Percentiles rank a stretch among this genome's conserved stretches.
phyloP scores from a whole-genome alignment of 73 alveolate species.

The Paramecium octaurelia region DNA sequence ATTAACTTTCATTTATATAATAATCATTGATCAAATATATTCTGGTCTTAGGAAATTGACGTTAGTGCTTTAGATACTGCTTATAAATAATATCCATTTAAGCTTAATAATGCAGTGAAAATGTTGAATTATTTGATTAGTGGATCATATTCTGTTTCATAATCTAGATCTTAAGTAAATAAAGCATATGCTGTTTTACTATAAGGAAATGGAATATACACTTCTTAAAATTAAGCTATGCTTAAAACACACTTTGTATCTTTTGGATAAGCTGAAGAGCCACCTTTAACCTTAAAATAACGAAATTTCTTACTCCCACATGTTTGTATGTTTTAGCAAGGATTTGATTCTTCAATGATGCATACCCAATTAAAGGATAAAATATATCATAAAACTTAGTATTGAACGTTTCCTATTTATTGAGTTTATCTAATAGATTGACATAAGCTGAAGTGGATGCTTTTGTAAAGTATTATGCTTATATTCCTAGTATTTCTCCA shows the following conservation, averaged over 20 bases:
- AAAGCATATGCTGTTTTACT: not conserved
- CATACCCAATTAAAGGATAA: conserved; percentile 16
- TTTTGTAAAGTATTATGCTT: not conserved
- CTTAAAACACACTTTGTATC: conserved; percentile 15
- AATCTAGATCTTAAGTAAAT: not conserved
- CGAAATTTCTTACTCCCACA: not conserved
- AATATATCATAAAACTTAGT: not conserved
- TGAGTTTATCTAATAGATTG: not conserved
- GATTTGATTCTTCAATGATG: not conserved
- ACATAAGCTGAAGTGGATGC: not conserved
- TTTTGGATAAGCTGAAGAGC: not conserved
- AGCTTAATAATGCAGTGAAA: not conserved
- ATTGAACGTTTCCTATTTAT: not conserved
- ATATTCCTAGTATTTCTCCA: not conserved
- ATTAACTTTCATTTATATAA: not conserved
- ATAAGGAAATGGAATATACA: not conserved
- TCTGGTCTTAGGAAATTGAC: not conserved
- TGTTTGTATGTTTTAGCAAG: not conserved
- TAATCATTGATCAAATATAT: not conserved
- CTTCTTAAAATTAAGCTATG: not conserved
- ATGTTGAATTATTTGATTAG: not conserved
- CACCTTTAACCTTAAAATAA: conserved; percentile 20
- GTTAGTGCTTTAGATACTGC: not conserved
- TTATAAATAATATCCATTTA: not conserved
- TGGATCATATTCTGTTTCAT: not conserved